A percentile compares a stretch with the other conserved stretches of the same genome.
These are phyloP conservation scores for Polygonum maritimum DNA, from an alignment of 148 eudicot species.

Conservation along the genomic window DNA sequence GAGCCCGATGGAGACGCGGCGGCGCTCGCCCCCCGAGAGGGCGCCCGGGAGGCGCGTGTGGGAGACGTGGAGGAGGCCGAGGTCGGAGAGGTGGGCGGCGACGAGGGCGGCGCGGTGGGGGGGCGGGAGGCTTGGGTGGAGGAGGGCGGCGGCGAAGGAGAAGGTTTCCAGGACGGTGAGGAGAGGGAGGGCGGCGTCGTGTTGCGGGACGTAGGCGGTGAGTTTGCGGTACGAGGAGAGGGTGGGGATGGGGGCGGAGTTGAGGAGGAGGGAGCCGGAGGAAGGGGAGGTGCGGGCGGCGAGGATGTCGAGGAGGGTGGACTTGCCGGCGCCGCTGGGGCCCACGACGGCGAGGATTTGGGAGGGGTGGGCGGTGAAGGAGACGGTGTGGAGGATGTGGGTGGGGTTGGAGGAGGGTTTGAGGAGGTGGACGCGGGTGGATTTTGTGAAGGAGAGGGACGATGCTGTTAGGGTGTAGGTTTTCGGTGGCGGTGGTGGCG, in stretches of 20 bases:
- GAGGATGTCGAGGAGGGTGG: conserved; percentile 75
- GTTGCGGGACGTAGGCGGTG: conserved; percentile 84
- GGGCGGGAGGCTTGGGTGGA: conserved; percentile 29
- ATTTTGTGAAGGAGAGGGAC: conserved; percentile 66
- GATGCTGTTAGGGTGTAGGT: conserved; percentile 58
- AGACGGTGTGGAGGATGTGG: conserved; percentile 58
- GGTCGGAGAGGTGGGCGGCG: conserved; percentile 37
- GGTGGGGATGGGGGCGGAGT: conserved; percentile 41
- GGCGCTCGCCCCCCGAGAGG: conserved; percentile 69
- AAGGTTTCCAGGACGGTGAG: conserved; percentile 78
- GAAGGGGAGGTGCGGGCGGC: conserved; percentile 58
- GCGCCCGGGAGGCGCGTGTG: conserved; percentile 35
- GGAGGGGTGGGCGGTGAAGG: conserved; percentile 65
- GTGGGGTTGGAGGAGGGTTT: conserved; percentile 49
- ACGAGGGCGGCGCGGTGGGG: conserved; percentile 18
- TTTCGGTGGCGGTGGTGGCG: conserved; percentile 22
- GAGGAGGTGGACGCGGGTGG: conserved; percentile 37
- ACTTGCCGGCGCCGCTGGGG: conserved; percentile 90
- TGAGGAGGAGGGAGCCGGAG: conserved; percentile 51
- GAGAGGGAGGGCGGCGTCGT: conserved; percentile 53
- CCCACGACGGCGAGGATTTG: conserved; percentile 85
- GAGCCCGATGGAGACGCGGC: conserved; percentile 85
- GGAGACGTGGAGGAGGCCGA: conserved; percentile 47
- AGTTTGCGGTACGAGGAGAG: conserved; percentile 50
- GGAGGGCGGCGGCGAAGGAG: conserved; percentile 55